phyloP scores from a whole-genome alignment of 2,329 filamentous ascomycete species.

The Rutstroemia sydowiana region DNA sequence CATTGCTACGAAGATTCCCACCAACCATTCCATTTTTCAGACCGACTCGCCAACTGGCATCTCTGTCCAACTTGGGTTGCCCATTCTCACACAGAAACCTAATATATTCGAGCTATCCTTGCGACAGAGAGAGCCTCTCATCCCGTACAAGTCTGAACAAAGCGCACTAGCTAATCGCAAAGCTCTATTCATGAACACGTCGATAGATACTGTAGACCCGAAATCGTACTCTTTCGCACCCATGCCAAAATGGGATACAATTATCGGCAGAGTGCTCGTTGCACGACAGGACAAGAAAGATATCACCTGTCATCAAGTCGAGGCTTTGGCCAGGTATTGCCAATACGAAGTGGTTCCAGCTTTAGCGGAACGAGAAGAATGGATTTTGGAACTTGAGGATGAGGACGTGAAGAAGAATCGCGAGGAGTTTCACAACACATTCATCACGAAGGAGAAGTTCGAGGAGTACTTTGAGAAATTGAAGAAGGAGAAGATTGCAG shows the following conservation, averaged over 20 bases:
- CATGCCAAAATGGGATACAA: neutral
- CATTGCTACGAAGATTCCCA: no score
- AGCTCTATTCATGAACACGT: no score
- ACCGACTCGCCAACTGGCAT: no score
- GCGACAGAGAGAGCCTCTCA: no score
- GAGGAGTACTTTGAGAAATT: neutral
- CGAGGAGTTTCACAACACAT: neutral
- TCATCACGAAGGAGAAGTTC: neutral
- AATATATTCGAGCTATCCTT: no score
- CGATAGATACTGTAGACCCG: no score
- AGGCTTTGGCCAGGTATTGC: neutral
- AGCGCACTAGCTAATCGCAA: no score
- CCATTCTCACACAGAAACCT: no score
- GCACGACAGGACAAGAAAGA: neutral
- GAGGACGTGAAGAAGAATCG: neutral
- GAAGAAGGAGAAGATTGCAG: neutral
- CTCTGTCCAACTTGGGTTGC: no score
- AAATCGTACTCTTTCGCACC: no score
- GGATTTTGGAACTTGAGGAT: neutral
- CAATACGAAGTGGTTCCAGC: neutral
- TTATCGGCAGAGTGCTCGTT: neutral
- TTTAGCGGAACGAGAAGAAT: neutral
- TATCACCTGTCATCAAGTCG: neutral
- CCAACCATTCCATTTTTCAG: no score
- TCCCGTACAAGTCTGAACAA: no score